Evolutionary conservation across 2,329 filamentous ascomycete genomes (phyloP).

Genomic region (Phialocephala sp.): DNA sequence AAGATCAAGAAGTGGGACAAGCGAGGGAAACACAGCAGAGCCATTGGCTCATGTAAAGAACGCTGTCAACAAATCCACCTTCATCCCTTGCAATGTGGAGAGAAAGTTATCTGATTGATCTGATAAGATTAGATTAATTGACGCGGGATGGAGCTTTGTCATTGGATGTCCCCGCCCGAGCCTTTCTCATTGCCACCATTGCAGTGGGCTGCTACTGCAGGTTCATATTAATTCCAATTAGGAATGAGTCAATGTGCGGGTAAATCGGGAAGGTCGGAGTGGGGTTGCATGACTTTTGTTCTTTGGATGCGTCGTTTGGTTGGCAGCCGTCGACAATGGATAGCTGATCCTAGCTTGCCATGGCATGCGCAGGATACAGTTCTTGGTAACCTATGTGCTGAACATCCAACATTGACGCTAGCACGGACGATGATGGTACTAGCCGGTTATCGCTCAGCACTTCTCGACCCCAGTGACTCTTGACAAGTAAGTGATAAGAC

Average conservation of each 20-base stretch:
- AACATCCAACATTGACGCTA: too few species aligned
- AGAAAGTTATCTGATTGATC: constrained; percentile 29
- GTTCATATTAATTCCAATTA: not conserved
- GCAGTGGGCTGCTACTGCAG: not conserved
- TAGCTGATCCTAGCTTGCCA: too few species aligned
- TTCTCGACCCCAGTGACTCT: too few species aligned
- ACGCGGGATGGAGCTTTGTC: not conserved
- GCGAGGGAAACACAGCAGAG: not conserved
- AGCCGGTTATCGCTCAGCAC: too few species aligned
- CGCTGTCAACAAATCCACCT: not conserved
- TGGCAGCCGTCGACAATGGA: too few species aligned
- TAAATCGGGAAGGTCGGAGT: not conserved
- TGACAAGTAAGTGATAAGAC: too few species aligned
- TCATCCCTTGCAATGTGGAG: constrained; percentile 9
- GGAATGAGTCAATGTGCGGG: not conserved
- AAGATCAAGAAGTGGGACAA: constrained; percentile 9
- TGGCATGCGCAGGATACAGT: too few species aligned
- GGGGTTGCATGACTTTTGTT: not conserved
- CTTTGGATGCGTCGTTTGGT: too few species aligned
- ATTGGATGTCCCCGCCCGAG: not conserved
- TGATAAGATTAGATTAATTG: constrained; percentile 35
- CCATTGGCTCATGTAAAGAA: not conserved
- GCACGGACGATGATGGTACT: too few species aligned
- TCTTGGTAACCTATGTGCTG: too few species aligned
- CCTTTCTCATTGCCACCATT: not conserved